Evolutionary conservation across 495 filamentous ascomycete genomes (phyloP), one percentile per base, ranked within the genome.

Genomic region (Aspergillus cristatus): DNA sequence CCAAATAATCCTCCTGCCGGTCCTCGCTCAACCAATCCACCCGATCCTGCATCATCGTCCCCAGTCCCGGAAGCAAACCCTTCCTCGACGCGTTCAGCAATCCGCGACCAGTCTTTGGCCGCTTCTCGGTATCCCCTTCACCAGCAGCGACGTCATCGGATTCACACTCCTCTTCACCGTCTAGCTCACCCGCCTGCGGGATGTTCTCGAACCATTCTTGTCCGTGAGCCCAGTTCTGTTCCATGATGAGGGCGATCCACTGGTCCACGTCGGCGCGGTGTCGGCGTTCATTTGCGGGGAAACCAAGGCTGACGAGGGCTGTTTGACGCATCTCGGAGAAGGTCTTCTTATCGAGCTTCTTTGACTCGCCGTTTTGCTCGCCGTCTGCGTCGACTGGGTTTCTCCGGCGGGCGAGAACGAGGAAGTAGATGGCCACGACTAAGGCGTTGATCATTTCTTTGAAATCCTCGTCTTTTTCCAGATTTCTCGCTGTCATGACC

Each of bases 41-140:
- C 30, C 75, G 70, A 41, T 83, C 80, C 58, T 93, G 84, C 62
- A 94, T 81, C 84, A 91, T 91, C 2, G 80, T 86, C 11, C 82
- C 82, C 16, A 79, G 47, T 38, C 75, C 74, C 12, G 74, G 71
- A 18, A 76, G 53, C 3, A 78, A 57, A 42, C 69, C 51, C 46
- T 59, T 16, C 43, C 37, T 59, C 55, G 53, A 34, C 16, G 39
- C 40, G 34, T 38, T 18, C 1, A 40, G 41, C 32, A 38, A 40
- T 1, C 47, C 48, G 32, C 32, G 26, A 1, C 46, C 43, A 14
- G 35, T 35, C 33, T 36, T 48, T 14, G 35, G 35, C 2, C 43
- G 46, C 14, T 49, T 49, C 8, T 43, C 48, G 17, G 50, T 28
- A 10, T 34, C 46, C 0, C 43, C 46, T 37, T 62, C 56, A 41